Base-by-base conservation (phyloP, 2,329 filamentous ascomycete genomes). In the Claviceps arundinis region DNA sequence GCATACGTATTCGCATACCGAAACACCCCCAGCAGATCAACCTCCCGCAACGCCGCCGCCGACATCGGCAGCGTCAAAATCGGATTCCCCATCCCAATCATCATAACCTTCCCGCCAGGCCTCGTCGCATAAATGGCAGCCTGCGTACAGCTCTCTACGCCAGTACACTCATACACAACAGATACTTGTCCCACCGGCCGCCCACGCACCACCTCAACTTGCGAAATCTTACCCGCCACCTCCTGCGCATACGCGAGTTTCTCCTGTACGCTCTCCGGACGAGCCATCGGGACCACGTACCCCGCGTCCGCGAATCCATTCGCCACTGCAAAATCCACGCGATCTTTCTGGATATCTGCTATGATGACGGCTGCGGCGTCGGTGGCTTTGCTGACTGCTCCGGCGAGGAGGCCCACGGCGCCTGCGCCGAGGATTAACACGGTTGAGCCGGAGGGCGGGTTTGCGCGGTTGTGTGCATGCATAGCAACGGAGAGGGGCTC, bases 1-100 rank as follows among this genome's bases (percentile, higher is more conserved):
- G 77, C 74, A 63, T 90, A 91, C 0, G 84, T 85, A 68, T 89
- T 83, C n/a, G 81, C 82, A 59, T 87, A 87, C 52, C 84, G 75
- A 68, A 86, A 87, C 42, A 85, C 80, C 26, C 83, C 82, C 19
- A 84, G 65, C n/a, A 87, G 75, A 61, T 87, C 83, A 51, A 87
- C 78, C 63, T 88, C 84, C 50, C 82, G 76, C 5, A 84, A 73
- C 6, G 84, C 78, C 4, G 85, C 83, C 3, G 80, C 80, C 2
- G 80, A 84, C 51, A 88, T 76, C 43, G 82, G 83, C 11, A 88
- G 69, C 0, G 81, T 85, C 61, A 87, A 81, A 47, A 85, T 73
- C 1, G 84, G 84, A 9, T 74, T 82, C 49, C 84, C 84, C 82
- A 88, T 86, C 53, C 84, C 84, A 47, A 88, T 81, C 19, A 87